Conservation (phyloP, 441 rosid species). For the Croton laevigatus region DNA sequence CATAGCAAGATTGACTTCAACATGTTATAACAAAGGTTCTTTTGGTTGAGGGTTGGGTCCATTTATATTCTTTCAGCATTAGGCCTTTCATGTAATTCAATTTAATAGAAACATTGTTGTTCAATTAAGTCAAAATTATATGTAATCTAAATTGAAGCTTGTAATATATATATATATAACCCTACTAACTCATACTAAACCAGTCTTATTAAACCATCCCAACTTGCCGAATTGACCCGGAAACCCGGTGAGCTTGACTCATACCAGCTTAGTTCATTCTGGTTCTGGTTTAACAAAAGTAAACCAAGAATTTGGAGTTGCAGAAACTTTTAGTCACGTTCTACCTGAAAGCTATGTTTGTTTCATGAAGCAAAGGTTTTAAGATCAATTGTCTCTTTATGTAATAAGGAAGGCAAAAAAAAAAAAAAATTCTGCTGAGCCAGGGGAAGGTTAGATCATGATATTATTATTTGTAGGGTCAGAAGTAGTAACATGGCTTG, state of each 20-base stretch:
- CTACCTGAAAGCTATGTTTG: not conserved
- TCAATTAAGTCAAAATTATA: not conserved
- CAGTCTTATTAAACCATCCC: too few species aligned
- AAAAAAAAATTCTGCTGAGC: not conserved
- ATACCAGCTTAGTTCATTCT: too few species aligned
- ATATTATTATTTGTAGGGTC: slow-evolving; percentile 10
- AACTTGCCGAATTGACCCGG: too few species aligned
- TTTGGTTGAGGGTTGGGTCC: not conserved
- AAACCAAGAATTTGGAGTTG: not conserved
- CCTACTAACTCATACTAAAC: too few species aligned
- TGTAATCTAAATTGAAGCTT: too few species aligned
- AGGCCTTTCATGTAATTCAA: slow-evolving; percentile 11
- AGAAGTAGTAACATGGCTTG: slow-evolving; percentile 22
- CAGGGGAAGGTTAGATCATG: slow-evolving; percentile 7
- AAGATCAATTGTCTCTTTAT: not conserved
- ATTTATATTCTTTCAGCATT: not conserved
- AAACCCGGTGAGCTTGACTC: too few species aligned
- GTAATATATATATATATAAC: too few species aligned
- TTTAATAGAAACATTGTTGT: slow-evolving; percentile 1
- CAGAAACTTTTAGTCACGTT: not conserved
- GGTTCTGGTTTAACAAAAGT: not conserved
- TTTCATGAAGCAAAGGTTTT: not conserved
- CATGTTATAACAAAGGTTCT: not conserved
- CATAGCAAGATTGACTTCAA: slow-evolving; percentile 4
- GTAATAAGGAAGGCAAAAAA: slow-evolving; percentile 2